Base-by-base conservation (phyloP, 768 basidiomycete species). In the Neoboletus magnificus region DNA sequence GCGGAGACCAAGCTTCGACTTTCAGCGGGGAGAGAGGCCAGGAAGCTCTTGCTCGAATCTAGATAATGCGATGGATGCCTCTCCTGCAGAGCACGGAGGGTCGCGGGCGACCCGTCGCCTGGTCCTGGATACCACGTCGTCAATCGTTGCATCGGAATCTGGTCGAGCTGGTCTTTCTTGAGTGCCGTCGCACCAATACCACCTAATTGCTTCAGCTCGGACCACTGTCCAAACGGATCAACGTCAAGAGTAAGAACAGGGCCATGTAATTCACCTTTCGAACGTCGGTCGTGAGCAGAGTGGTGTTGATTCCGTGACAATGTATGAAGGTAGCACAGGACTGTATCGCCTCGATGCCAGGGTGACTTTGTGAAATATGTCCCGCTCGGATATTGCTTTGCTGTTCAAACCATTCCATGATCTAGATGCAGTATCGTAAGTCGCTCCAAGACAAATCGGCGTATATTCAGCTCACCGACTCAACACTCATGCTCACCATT, bases 401-500 rank as follows among this genome's bases (percentile, higher is more conserved):
- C 52, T 65, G 66, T 51, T 81, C 79, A 57, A 76, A 76, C 68
- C 71, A 73, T 49, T 66, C 61, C 54, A 82, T 70, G 47, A 81
- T 56, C 80, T 80, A 12, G 30, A 50, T 30, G 37, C 36, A 48
- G 8, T 13, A 32, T 50, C 30, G 59, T 56, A 47, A 56, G 32
- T 50, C n/a, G n/a, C 11, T 3, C 47, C 49, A 7, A 36, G 40
- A 41, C 1, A 10, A 25, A 1, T 46, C n/a, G 18, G 25, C 12
- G 9, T 32, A 8, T 16, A 20, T n/a, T 15, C 23, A 22, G 66
- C 82, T 70, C 53, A 84, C 85, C 58, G 70, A 70, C 27, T 70
- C 72, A 48, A 84, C 77, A 37, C 77, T 71, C 61, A 86, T 76
- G 27, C 78, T 80, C 30, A 86, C 69, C 45, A 76, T 67, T 6